A percentile compares a stretch with the other conserved stretches of the same genome.
phyloP scores from a whole-genome alignment of 352 stramenopile genomes.

The Globisporangium iwayamae region DNA sequence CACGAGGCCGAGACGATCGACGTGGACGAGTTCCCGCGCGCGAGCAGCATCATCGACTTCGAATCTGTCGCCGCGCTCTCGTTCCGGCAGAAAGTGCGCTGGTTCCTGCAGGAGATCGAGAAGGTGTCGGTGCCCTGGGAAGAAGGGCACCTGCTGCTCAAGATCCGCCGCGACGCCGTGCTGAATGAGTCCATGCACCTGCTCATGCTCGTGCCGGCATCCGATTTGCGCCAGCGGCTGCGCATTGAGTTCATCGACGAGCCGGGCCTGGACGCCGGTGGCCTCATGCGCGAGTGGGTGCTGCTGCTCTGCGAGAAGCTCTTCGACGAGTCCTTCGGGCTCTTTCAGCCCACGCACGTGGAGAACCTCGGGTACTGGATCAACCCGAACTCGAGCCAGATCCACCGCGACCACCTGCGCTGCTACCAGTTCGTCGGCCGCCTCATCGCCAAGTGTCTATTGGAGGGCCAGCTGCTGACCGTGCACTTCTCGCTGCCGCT shows the following conservation, averaged over 20 bases:
- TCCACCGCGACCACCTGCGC: constrained; percentile 66
- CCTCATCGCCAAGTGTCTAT: constrained; percentile 70
- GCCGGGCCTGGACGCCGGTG: constrained; percentile 67
- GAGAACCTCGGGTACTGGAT: constrained; percentile 84
- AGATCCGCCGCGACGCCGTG: constrained; percentile 73
- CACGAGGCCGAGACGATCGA: constrained; percentile 64
- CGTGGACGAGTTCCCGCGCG: constrained; percentile 65
- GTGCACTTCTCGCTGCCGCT: constrained; percentile 75
- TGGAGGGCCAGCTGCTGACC: constrained; percentile 73
- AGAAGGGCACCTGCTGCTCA: constrained; percentile 75
- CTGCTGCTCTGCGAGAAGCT: constrained; percentile 70
- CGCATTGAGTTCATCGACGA: constrained; percentile 86
- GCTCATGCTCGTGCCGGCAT: constrained; percentile 70
- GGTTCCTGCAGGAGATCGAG: constrained; percentile 73
- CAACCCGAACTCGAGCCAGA: constrained; percentile 67
- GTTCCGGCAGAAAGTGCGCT: constrained; percentile 72
- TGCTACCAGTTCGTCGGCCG: constrained; percentile 77
- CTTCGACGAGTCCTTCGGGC: constrained; percentile 73
- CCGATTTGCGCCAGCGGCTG: constrained; percentile 65
- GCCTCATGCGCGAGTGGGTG: constrained; percentile 78
- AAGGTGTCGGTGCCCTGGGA: constrained; percentile 77
- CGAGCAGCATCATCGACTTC: constrained; percentile 73
- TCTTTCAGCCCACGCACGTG: constrained; percentile 70
- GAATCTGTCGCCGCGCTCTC: constrained; percentile 66
- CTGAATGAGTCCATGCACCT: constrained; percentile 81